Percentiles rank a stretch among this genome's conserved stretches.
phyloP scores from a whole-genome alignment of 768 basidiomycete species.

The Daedaleopsis sinensis region DNA sequence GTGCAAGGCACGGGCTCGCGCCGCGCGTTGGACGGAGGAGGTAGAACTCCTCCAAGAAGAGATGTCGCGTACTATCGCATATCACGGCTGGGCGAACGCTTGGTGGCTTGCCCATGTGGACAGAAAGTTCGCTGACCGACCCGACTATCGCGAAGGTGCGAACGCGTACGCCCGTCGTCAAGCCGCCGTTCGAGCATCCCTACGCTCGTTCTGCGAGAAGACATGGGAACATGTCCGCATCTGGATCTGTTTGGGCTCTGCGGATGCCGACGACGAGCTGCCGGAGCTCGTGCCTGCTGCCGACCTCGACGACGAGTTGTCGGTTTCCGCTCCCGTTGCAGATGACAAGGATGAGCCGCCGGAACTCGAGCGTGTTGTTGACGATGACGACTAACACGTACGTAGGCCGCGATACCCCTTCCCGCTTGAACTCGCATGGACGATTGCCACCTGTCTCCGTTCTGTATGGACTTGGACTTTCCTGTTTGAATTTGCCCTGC shows the following conservation, averaged over 20 bases:
- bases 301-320: too few species aligned
- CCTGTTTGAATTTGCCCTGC: too few species aligned
- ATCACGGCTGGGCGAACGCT: neutral
- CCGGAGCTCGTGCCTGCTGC: too few species aligned
- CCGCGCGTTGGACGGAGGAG: slow-evolving; percentile 22
- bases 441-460: too few species aligned
- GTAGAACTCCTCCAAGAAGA: slow-evolving; percentile 21
- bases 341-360: too few species aligned
- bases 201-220: neutral
- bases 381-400: too few species aligned
- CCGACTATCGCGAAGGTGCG: neutral
- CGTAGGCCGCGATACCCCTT: too few species aligned
- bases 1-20: slow-evolving; percentile 12
- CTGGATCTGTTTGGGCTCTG: neutral
- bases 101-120: neutral
- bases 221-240: neutral
- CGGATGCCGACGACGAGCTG: too few species aligned
- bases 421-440: too few species aligned
- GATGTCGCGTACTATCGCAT: slow-evolving; percentile 13
- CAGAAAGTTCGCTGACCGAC: neutral
- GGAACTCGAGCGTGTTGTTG: too few species aligned
- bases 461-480: too few species aligned
- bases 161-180: neutral
- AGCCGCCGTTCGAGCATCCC: neutral
- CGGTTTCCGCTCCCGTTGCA: too few species aligned